A percentile compares a stretch with the other conserved stretches of the same genome.
These are phyloP conservation scores for Mucor indicus DNA, from an alignment of 371 early-diverging fungal species.

Conservation along the genomic window DNA sequence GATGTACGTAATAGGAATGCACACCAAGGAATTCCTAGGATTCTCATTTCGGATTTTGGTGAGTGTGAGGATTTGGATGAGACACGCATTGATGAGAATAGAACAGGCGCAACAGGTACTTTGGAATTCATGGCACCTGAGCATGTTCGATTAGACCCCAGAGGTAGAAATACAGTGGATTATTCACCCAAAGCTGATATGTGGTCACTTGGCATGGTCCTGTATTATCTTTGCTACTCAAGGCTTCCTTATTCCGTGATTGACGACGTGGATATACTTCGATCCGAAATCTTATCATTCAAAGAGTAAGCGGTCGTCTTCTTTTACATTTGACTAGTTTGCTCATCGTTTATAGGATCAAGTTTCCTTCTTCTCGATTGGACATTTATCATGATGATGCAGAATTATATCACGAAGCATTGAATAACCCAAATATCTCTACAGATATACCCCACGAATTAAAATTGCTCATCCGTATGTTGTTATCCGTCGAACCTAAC, in stretches of 20 bases:
- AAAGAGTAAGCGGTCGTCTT: constrained; percentile 26
- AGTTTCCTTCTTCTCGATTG: constrained; percentile 30
- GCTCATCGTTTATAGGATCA: constrained; percentile 11
- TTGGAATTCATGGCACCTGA: constrained; percentile 95
- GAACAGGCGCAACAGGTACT: constrained; percentile 95
- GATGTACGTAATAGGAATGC: constrained; percentile 25
- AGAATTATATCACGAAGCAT: constrained; percentile 5
- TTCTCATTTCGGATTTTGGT: constrained; percentile 94
- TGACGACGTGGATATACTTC: constrained; percentile 84
- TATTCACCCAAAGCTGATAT: constrained; percentile 88
- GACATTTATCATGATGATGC: constrained; percentile 23
- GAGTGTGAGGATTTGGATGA: constrained; percentile 83
- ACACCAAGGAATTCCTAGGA: constrained; percentile 54
- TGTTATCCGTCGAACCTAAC: constrained; percentile 56
- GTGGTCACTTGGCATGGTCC: constrained; percentile 94
- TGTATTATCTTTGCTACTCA: constrained; percentile 88
- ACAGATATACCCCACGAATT: constrained; percentile 56
- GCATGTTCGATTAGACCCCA: constrained; percentile 44
- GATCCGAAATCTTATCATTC: constrained; percentile 74
- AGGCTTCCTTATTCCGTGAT: constrained; percentile 79
- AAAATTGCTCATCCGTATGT: constrained; percentile 54
- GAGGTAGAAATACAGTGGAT: constrained; percentile 65
- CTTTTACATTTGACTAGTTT: no score
- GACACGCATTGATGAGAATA: constrained; percentile 46
- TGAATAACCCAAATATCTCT: constrained; percentile 13